Percentiles rank a stretch among this genome's conserved stretches.
These are phyloP conservation scores for Escovopsis sp. DNA, from an alignment of 2,329 filamentous ascomycete genomes.

Conservation along the genomic window DNA sequence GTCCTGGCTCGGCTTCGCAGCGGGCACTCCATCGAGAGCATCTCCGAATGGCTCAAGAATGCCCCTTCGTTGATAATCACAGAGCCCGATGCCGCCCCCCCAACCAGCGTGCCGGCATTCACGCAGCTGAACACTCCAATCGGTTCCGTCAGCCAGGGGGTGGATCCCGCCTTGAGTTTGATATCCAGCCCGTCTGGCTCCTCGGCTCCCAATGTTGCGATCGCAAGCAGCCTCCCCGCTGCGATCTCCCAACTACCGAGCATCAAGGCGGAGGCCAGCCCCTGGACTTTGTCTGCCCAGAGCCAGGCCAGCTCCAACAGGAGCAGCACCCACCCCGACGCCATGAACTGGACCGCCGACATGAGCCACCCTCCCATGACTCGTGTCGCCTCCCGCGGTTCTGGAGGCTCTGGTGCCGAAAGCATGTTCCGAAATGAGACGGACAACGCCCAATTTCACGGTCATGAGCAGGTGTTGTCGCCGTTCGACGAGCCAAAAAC, in stretches of 20 bases:
- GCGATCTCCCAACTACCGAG: constrained; percentile 15
- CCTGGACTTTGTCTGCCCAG: constrained; percentile 33
- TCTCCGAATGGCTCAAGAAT: constrained; percentile 38
- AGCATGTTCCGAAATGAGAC: constrained; percentile 21
- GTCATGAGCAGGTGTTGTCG: constrained; percentile 34
- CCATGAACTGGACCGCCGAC: constrained; percentile 31
- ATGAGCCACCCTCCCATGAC: constrained; percentile 25
- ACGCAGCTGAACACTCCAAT: constrained; percentile 7
- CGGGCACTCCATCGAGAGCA: constrained; percentile 39
- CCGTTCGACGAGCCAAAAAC: constrained; percentile 29
- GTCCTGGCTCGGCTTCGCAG: constrained; percentile 37
- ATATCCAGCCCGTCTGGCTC: constrained; percentile 11
- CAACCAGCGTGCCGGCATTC: constrained; percentile 14
- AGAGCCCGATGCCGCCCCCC: neutral
- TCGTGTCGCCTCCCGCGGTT: constrained; percentile 31
- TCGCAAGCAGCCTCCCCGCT: constrained; percentile 15
- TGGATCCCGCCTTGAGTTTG: constrained; percentile 15
- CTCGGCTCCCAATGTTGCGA: constrained; percentile 17
- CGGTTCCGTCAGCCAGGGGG: constrained; percentile 3
- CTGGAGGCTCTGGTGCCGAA: constrained; percentile 18
- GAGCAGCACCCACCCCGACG: constrained; percentile 32
- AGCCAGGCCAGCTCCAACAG: constrained; percentile 31
- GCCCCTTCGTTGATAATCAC: neutral
- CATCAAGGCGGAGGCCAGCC: constrained; percentile 25
- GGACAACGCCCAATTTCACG: constrained; percentile 21